Base-by-base conservation (phyloP, 148 eudicot species). In the Silene latifolia region DNA sequence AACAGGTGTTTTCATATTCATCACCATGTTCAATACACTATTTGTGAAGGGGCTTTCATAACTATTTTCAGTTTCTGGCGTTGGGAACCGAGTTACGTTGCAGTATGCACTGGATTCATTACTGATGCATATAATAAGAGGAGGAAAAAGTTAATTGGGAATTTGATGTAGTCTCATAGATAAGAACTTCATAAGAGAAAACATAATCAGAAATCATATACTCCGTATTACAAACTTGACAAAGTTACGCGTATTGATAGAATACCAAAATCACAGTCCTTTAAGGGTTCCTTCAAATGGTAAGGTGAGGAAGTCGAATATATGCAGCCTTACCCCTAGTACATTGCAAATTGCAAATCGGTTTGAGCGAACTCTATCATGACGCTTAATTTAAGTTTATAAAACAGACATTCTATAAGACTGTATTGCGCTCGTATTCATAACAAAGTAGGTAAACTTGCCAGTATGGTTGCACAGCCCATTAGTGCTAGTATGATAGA, bases 61-160 rank as follows among this genome's bases (percentile, higher is more conserved):
- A 57, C 42, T 80, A 25, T 83, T 81, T 24, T 69, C 72, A 15
- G 69, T 20, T 72, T 80, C 87, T 83, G 81, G 71, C 54, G 76
- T 68, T 8, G 93, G 89, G 71, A 74, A 84, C 62, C 79, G 85
- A 42, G 86, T 84, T 67, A 88, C 84, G 62, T 84, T 82, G 78
- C 93, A 89, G 11, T 68, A 53, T 47, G 88, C 62, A 64, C 59
- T 68, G 25, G 88, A 76, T 64, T 63, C 74, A 80, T 86, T 76
- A 70, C 93, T 88, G 87, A 77, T 59, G 70, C 78, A 85, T 24
- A 59, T 72, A 39, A 73, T 18, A 72, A 68, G 25, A 27, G 23
- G 46, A 23, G 46, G 39, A 54, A 12, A 39, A n/a, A 67, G 23
- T 73, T 60, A 73, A 7, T 46, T n/a, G 32, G 68, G 63, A 67